Base-by-base conservation (phyloP, 805 yeast genomes). In the Kodamaea jinghongensis region DNA sequence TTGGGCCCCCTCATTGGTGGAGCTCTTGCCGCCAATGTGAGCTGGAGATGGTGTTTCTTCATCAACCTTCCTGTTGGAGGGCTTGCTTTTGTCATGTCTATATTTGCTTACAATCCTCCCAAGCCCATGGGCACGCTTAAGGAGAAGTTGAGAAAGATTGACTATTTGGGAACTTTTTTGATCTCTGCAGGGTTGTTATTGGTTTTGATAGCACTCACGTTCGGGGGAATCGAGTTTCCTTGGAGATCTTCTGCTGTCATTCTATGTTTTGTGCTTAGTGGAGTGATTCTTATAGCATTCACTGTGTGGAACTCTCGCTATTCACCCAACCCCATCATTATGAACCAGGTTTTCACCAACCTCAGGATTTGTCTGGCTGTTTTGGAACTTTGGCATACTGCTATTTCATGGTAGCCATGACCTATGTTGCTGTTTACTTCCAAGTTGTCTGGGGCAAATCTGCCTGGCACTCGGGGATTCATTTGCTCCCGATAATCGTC, bases 361-460 rank as follows among this genome's bases (percentile, higher is more conserved):
- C 55, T 53, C 15, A 54, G 50, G 28, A 44, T 52, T 10, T 9
- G 49, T 28, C 48, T 47, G 6, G 45, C 56, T 1, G 37, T 52
- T 2, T 11, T 36, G 61, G 67, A 1, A 50, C 65, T 16, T 60
- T 63, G 42, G 58, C 53, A 33, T 65, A 58, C 43, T 61, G 59
- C 8, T 64, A 60, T 39, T 75, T 76, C 46, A 63, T 77, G 58
- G 61, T 57, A 12, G 37, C 47, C 31, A 39, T 58, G 28, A 62
- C 57, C n/a, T 65, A 56, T 42, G 47, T 66, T 20, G 65, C 71
- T 11, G 52, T 67, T 14, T 66, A 62, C 44, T 66, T 66, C 48
- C 71, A 66, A 48, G 66, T 67, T 16, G 54, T 66, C n/a, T 55
- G 50, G 36, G 46, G 58, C 41, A 60, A 60, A 6, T 42, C 60